These are phyloP conservation scores for Plantago lanceolata DNA, from an alignment of 305 asterid genomes.

Conservation along the genomic window DNA sequence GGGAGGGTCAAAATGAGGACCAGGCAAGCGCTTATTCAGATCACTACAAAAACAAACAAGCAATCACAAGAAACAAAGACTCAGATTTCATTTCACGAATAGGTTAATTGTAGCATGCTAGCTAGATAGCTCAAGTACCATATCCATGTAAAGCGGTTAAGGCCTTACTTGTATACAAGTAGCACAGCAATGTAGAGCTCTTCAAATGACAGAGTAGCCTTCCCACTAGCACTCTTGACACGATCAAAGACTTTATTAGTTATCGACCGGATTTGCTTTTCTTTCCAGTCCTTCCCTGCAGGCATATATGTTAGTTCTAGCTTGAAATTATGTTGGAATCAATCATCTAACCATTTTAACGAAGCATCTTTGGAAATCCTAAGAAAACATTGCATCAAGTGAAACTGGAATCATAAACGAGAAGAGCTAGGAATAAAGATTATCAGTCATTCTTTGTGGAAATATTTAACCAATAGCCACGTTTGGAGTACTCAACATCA, in stretches of 20 bases:
- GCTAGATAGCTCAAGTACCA: background rate
- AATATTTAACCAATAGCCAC: no score
- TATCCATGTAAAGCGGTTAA: conserved; percentile 4
- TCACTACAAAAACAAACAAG: conserved; percentile 47
- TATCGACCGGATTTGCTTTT: conserved; percentile 50
- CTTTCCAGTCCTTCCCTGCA: conserved; percentile 87
- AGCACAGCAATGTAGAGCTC: conserved; percentile 81
- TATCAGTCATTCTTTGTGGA: background rate
- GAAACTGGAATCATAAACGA: background rate
- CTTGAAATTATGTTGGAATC: background rate
- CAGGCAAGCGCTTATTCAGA: conserved; percentile 83
- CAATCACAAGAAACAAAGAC: background rate
- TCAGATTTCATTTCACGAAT: background rate
- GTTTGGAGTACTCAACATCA: no score
- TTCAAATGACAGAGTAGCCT: conserved; percentile 50
- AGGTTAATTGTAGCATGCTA: background rate
- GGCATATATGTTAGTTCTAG: background rate
- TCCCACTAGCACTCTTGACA: conserved; percentile 55
- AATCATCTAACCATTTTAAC: background rate
- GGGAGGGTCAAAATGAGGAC: conserved; percentile 95
- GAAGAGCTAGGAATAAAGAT: background rate
- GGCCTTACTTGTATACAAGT: conserved; percentile 72
- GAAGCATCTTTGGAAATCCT: background rate
- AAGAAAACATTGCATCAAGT: background rate
- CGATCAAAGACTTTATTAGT: conserved; percentile 61